Conservation (phyloP, 495 filamentous ascomycete species). For the Lasiosphaeriaceae sp. region DNA sequence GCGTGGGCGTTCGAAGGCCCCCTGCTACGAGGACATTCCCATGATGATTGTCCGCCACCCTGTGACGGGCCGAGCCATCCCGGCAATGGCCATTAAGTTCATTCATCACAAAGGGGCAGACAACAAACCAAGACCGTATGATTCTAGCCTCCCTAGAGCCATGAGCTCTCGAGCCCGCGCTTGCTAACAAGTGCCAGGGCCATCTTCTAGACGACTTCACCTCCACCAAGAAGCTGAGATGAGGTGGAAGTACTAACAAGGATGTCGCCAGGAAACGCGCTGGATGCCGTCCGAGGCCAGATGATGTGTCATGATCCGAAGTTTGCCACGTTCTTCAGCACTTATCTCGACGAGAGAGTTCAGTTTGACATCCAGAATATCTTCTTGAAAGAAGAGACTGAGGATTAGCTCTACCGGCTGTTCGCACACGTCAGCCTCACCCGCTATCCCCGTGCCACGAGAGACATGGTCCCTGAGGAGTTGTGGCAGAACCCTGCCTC, state of each 20-base stretch:
- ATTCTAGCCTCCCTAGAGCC: neutral
- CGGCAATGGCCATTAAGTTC: conserved; percentile 23
- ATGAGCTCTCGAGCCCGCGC: neutral
- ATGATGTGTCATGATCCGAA: conserved; percentile 5
- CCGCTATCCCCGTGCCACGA: conserved; percentile 19
- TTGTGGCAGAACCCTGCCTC: conserved; percentile 10
- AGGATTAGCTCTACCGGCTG: conserved; percentile 11
- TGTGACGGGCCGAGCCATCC: conserved; percentile 16
- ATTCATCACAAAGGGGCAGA: conserved; percentile 13
- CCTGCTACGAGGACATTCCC: conserved; percentile 27
- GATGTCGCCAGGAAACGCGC: conserved; percentile 1
- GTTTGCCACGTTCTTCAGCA: conserved; percentile 6
- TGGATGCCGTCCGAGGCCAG: conserved; percentile 6
- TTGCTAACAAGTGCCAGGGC: conserved; percentile 10
- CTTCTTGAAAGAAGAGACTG: conserved; percentile 11
- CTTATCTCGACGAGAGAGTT: conserved; percentile 18
- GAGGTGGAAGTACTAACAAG: conserved; percentile 19
- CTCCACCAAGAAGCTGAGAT: conserved; percentile 14
- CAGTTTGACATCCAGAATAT: conserved; percentile 19
- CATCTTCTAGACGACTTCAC: conserved; percentile 26
- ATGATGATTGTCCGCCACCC: conserved; percentile 25
- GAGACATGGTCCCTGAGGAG: conserved; percentile 19
- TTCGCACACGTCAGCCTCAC: conserved; percentile 24
- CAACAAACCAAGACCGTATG: conserved; percentile 25
- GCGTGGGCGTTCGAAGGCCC: conserved; percentile 15